These are phyloP conservation scores for Coemansia sp. DNA, from an alignment of 192 early-diverging fungal species.

Conservation along the genomic window DNA sequence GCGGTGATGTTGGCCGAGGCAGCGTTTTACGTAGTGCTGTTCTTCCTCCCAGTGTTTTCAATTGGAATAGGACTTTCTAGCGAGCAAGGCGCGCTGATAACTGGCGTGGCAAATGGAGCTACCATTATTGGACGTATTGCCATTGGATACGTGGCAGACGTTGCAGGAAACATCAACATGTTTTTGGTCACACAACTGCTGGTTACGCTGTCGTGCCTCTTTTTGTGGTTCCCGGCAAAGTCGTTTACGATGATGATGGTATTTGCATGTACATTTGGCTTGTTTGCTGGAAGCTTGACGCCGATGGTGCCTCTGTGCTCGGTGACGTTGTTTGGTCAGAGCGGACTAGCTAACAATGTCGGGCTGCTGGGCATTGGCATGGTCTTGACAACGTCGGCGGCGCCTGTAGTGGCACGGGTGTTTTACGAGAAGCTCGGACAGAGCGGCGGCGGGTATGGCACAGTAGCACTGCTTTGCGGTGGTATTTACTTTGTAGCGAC, in stretches of 20 bases:
- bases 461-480: constrained; percentile 55
- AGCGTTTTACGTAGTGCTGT: constrained; percentile 53
- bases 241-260: constrained; percentile 54
- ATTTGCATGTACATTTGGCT: constrained; percentile 53
- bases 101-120: constrained; percentile 68
- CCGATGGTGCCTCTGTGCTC: constrained; percentile 57
- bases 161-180: constrained; percentile 58
- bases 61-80: constrained; percentile 62
- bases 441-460: constrained; percentile 51
- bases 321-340: constrained; percentile 57
- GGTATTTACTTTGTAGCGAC: constrained; percentile 52
- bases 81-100: constrained; percentile 63
- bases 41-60: constrained; percentile 57
- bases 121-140: constrained; percentile 65
- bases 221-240: constrained; percentile 58
- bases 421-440: constrained; percentile 55
- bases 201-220: constrained; percentile 52
- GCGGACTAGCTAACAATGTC: constrained; percentile 54
- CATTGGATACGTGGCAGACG: constrained; percentile 68
- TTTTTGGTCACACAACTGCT: constrained; percentile 53
- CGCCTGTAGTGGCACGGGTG: constrained; percentile 49
- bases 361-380: constrained; percentile 54
- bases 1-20: constrained; percentile 58
- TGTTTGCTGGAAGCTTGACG: constrained; percentile 57
- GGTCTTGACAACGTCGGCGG: constrained; percentile 54